These are phyloP conservation scores for Sclerotinia subarctica DNA, from an alignment of 2,329 filamentous ascomycete genomes.

Conservation along the genomic window DNA sequence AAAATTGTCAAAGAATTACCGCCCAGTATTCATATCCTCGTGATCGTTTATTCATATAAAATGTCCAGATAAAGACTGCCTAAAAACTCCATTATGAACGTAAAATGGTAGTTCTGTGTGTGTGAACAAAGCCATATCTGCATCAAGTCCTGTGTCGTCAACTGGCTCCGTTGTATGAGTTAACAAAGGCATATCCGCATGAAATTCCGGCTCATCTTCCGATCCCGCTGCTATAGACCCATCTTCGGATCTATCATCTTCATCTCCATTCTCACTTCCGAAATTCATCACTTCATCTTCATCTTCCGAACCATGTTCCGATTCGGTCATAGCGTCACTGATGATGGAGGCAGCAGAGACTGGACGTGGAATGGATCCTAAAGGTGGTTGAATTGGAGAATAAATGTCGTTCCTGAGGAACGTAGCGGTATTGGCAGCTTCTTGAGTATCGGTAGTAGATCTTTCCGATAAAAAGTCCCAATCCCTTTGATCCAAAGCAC, in stretches of 20 bases:
- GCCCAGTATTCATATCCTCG: conserved; percentile 1
- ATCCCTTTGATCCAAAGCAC: conserved; percentile 14
- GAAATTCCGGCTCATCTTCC: neutral
- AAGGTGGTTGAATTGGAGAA: conserved; percentile 6
- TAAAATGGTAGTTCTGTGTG: neutral
- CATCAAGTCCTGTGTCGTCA: neutral
- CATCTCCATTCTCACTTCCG: conserved; percentile 14
- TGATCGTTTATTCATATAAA: neutral
- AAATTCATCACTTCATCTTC: conserved; percentile 15
- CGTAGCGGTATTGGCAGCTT: conserved; percentile 21
- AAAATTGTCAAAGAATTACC: neutral
- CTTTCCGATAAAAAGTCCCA: conserved; percentile 21
- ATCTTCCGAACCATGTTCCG: conserved; percentile 15
- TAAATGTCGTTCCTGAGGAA: conserved; percentile 21
- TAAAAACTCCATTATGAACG: neutral
- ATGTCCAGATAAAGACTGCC: neutral
- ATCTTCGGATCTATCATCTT: conserved; percentile 6
- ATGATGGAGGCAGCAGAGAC: neutral
- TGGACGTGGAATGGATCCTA: conserved; percentile 1
- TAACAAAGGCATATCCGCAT: neutral
- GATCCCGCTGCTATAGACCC: neutral
- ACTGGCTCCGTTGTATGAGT: neutral
- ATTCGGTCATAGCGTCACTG: neutral
- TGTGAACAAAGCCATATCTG: neutral
- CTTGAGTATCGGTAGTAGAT: conserved; percentile 19